A percentile compares a stretch with the other conserved stretches of the same genome.
Evolutionary conservation across 2,329 filamentous ascomycete species (phyloP).

Genomic region (Periconia digitata): DNA sequence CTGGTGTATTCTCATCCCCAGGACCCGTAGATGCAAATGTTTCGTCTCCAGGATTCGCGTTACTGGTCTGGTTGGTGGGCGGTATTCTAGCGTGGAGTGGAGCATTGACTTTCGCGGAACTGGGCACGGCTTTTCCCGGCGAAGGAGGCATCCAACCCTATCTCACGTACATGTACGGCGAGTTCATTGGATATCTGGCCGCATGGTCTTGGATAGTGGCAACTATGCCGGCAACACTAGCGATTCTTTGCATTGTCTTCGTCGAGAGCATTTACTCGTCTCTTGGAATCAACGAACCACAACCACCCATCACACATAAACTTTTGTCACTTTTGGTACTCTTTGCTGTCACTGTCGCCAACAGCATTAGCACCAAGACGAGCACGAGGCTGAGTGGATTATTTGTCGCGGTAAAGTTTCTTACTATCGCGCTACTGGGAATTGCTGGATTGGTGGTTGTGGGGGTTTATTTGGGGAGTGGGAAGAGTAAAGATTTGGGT

Average conservation of each 20-base stretch:
- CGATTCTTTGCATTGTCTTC: slow-evolving; percentile 66
- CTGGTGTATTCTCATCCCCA: slow-evolving; percentile 66
- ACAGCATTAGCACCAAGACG: slow-evolving; percentile 49
- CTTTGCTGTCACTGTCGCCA: slow-evolving; percentile 41
- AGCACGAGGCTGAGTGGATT: slow-evolving; percentile 43
- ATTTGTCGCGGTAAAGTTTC: slow-evolving; percentile 41
- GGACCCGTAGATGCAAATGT: slow-evolving; percentile 66
- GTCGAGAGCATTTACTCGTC: slow-evolving; percentile 48
- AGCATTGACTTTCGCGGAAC: slow-evolving; percentile 63
- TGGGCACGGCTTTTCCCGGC: slow-evolving; percentile 65
- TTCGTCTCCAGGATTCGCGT: slow-evolving; percentile 60
- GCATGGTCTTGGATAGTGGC: slow-evolving; percentile 68
- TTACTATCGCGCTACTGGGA: slow-evolving; percentile 39
- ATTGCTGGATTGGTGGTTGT: slow-evolving; percentile 38
- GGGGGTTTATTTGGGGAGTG: slow-evolving; percentile 26
- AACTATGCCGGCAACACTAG: slow-evolving; percentile 66
- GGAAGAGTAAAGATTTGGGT: slow-evolving; percentile 36
- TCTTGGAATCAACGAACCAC: slow-evolving; percentile 61
- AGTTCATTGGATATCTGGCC: slow-evolving; percentile 62
- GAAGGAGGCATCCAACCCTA: slow-evolving; percentile 68
- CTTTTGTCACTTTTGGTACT: slow-evolving; percentile 43
- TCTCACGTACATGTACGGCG: slow-evolving; percentile 62
- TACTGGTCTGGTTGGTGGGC: slow-evolving; percentile 64
- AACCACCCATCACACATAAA: slow-evolving; percentile 47
- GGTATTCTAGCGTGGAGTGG: slow-evolving; percentile 66